Evolutionary conservation across 2,329 filamentous ascomycete species (phyloP).

Genomic region (Aspergillus chevalieri): DNA sequence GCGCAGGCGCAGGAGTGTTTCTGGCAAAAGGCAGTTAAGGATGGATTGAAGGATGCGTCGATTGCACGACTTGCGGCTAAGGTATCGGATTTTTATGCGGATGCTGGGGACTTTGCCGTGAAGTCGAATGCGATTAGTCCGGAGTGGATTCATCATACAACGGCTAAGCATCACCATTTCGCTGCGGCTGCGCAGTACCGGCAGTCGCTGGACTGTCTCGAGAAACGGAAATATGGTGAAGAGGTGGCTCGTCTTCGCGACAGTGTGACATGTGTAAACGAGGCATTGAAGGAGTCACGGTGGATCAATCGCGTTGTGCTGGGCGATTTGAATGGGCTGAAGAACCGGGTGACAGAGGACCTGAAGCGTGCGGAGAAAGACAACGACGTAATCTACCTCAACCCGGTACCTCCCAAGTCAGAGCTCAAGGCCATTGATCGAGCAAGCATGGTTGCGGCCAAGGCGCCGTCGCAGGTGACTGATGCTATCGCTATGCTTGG

Average conservation of each 20-base stretch:
- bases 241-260: slow-evolving; percentile 84
- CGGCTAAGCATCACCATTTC: slow-evolving; percentile 95
- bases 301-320: slow-evolving; percentile 77
- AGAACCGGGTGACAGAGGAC: slow-evolving; percentile 76
- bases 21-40: slow-evolving; percentile 95
- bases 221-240: slow-evolving; percentile 91
- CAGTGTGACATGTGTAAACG: slow-evolving; percentile 72
- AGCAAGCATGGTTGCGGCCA: slow-evolving; percentile 78
- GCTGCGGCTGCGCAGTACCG: slow-evolving; percentile 91
- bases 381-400: slow-evolving; percentile 90
- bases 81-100: slow-evolving; percentile 83
- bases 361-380: slow-evolving; percentile 90
- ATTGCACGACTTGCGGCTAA: slow-evolving; percentile 87
- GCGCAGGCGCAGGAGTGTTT: slow-evolving; percentile 96
- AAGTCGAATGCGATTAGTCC: slow-evolving; percentile 85
- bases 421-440: slow-evolving; percentile 81
- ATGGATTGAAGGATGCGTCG: slow-evolving; percentile 82
- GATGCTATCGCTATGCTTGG: slow-evolving; percentile 75
- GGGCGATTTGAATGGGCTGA: slow-evolving; percentile 75
- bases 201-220: slow-evolving; percentile 81
- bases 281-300: slow-evolving; percentile 76
- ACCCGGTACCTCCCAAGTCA: slow-evolving; percentile 76
- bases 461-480: slow-evolving; percentile 73
- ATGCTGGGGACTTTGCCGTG: slow-evolving; percentile 76
- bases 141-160: slow-evolving; percentile 97